Base-by-base conservation (phyloP, 306 rosid species). In the Vigna nakashimae region DNA sequence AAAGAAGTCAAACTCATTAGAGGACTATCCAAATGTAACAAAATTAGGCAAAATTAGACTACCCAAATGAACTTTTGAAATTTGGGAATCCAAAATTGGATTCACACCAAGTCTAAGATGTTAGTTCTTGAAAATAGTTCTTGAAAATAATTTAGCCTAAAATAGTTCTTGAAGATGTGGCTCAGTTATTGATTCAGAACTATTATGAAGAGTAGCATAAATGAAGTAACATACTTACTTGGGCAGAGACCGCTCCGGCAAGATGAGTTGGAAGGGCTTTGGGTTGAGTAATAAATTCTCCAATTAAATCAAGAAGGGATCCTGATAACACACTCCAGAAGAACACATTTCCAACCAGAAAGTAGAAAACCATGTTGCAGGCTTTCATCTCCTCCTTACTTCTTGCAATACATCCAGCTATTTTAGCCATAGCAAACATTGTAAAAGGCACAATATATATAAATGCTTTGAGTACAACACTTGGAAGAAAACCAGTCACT, bases 361-460 rank as follows among this genome's bases (percentile, higher is more conserved):
- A 94, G 82, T 89, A 94, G 86, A 94, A 94, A 72, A 92, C 92
- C 97, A 92, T 92, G 90, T 90, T 91, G 87, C 97, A 92, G 50
- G 97, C 90, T 85, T 88, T 94, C 57, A 90, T 94, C 87, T 94
- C 98, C 82, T 91, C 95, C 82, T 87, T 91, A 84, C 98, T 92
- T 84, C 79, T 94, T 56, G 95, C 84, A 78, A 86, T 84, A 78
- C 87, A 90, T 57, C 98, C 98, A n/a, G 89, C 80, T 51, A 90
- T 78, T 91, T 92, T 92, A 66, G 92, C 88, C 95, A 94, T 86
- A 78, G 91, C 98, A 67, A 86, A 77, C 93, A 94, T 94, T 57
- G 97, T 90, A 82, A 89, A 87, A 13, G 98, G 97, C 49, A 94
- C 93, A 26, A 92, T 16, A 57, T 87, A 94, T 65, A 92, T 92